Conservation (phyloP, 1,284 basidiomycete species). For the Sparassis latifolia region DNA sequence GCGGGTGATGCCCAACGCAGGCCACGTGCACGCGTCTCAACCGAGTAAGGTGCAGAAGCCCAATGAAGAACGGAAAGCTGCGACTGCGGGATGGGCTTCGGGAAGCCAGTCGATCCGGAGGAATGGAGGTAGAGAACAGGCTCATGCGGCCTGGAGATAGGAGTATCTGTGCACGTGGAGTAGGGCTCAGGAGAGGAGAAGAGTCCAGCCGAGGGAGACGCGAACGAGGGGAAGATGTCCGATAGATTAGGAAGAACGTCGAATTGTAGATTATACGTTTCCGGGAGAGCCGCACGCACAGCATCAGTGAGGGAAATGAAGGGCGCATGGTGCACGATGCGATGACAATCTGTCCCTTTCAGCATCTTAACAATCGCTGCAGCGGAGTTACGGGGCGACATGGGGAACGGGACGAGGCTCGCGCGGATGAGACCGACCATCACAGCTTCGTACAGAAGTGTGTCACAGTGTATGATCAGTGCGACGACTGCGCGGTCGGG, state of each 20-base stretch:
- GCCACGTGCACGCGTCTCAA: not conserved
- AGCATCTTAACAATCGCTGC: constrained; percentile 24
- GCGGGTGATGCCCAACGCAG: constrained; percentile 8
- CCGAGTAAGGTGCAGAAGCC: not conserved
- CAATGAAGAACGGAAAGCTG: constrained; percentile 9
- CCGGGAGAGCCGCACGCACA: constrained; percentile 7
- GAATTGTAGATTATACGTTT: constrained; percentile 4
- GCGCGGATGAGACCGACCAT: constrained; percentile 24
- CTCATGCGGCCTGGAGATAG: not conserved
- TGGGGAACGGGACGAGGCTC: constrained; percentile 27
- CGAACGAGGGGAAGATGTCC: constrained; percentile 10
- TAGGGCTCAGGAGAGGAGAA: constrained; percentile 2
- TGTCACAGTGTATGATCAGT: constrained; percentile 25
- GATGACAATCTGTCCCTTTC: constrained; percentile 12
- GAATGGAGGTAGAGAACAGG: constrained; percentile 16
- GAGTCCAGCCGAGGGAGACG: not conserved
- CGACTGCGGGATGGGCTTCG: constrained; percentile 14
- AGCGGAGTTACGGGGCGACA: constrained; percentile 28
- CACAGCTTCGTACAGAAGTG: constrained; percentile 26
- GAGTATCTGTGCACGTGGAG: not conserved
- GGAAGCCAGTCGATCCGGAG: constrained; percentile 17
- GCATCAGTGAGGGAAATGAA: constrained; percentile 6
- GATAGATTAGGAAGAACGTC: constrained; percentile 12
- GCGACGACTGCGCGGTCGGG: constrained; percentile 24
- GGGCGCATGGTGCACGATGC: constrained; percentile 9